Base-by-base conservation (phyloP, 2,329 filamentous ascomycete species). In the Teratosphaeria epicoccoides region DNA sequence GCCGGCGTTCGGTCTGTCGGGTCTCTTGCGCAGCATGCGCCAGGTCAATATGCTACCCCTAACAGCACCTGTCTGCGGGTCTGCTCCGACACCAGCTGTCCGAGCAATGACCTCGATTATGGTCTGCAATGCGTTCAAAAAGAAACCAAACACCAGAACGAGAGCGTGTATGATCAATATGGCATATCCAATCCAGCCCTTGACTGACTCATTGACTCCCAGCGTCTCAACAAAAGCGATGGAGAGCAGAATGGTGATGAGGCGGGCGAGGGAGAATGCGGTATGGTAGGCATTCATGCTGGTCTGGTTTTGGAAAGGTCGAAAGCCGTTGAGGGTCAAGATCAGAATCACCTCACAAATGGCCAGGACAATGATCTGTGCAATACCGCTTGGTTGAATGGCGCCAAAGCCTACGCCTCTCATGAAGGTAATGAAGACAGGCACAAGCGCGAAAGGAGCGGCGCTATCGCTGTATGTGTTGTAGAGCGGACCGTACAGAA, bases 251-350 rank as follows among this genome's bases (percentile, higher is more conserved):
- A 71, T 66, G 0, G 85, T 85, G 46, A 87, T 71, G 26, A 96
- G 83, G 28, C 93, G 83, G 12, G 95, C 74, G 2, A 78, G 72
- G 0, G 89, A 81, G 68, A 96, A 95, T 56, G 89, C 81, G 1
- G 85, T 87, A 62, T 97, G 90, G 60, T 96, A 96, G 9, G 88
- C 82, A 65, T 97, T 97, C 93, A 98, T 98, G 24, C 91, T 96
- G 0, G 93, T 97, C 22, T 90, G 83, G 1, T 84, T 83, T 55
- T 91, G 84, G 63, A 94, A 98, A 0, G 93, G 93, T 14, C 87
- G 83, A 72, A 97, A 95, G 6, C 88, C 88, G 61, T 93, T 84
- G 4, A 97, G 73, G 0, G 90, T 91, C 44, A 97, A 75, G 29
- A 96, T 82, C 53, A 90, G 82, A 28, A 96, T 85, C 56, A 97